Evolutionary conservation across 371 early-diverging fungal species (phyloP).

Genomic region (Parasitella parasitica): DNA sequence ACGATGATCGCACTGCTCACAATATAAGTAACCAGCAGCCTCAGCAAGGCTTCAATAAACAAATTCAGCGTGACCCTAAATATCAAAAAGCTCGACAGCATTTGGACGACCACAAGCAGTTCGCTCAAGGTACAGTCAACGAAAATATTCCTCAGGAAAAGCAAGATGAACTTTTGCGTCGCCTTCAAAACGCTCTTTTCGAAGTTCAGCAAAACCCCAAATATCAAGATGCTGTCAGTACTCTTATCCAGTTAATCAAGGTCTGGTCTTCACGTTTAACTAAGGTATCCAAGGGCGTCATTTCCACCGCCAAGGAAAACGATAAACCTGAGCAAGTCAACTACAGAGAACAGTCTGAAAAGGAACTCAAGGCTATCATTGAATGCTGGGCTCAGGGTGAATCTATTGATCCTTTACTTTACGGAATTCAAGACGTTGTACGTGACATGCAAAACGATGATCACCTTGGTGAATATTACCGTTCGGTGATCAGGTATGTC

Average conservation of each 20-base stretch:
- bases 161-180: conserved; percentile 40
- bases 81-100: conserved; percentile 5
- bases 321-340: conserved; percentile 11
- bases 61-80: not conserved
- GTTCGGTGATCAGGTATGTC: conserved; percentile 26
- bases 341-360: conserved; percentile 26
- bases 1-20: not conserved
- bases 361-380: conserved; percentile 51
- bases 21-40: not conserved
- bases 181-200: conserved; percentile 42
- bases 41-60: not conserved
- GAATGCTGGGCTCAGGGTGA: conserved; percentile 59
- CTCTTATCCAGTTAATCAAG: conserved; percentile 36
- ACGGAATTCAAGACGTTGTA: conserved; percentile 31
- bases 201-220: conserved; percentile 53
- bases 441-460: conserved; percentile 31
- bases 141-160: conserved; percentile 45
- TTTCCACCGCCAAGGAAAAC: conserved; percentile 3
- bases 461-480: conserved; percentile 33
- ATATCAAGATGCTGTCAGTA: conserved; percentile 52
- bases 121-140: conserved; percentile 13
- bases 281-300: conserved; percentile 13
- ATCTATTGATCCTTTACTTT: conserved; percentile 44
- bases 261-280: conserved; percentile 41
- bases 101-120: conserved; percentile 5